Percentiles rank a stretch among this genome's conserved stretches.
phyloP scores from a whole-genome alignment of 768 basidiomycete species.

The Xerocomellus dryophilus region DNA sequence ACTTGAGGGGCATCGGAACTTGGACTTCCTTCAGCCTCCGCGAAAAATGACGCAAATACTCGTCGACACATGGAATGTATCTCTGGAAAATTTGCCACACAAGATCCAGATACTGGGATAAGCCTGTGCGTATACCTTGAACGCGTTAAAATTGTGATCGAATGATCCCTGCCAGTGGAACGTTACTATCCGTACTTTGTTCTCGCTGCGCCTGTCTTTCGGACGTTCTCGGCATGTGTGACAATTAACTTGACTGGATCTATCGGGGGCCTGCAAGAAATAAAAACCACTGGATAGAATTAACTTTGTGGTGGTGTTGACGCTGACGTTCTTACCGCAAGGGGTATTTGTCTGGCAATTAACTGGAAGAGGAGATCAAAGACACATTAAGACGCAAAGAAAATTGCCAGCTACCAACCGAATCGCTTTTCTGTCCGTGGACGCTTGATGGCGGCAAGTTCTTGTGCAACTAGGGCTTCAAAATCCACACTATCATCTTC shows the following conservation, averaged over 20 bases:
- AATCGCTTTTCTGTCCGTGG: conserved; percentile 63
- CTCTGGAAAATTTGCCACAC: conserved; percentile 65
- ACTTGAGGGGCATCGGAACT: conserved; percentile 29
- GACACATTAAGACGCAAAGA: neutral
- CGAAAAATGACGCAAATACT: conserved; percentile 52
- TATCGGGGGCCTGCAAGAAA: conserved; percentile 74
- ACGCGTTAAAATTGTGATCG: neutral
- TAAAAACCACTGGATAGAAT: conserved; percentile 59
- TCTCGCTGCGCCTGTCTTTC: conserved; percentile 57
- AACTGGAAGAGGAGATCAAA: conserved; percentile 38
- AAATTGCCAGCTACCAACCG: conserved; percentile 39
- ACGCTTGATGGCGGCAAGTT: conserved; percentile 67
- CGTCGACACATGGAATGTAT: conserved; percentile 60
- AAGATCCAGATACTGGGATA: conserved; percentile 65
- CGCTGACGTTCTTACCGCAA: conserved; percentile 49
- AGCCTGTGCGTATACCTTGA: conserved; percentile 67
- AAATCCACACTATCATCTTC: conserved; percentile 48
- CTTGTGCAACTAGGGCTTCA: conserved; percentile 69
- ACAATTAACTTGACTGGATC: conserved; percentile 71
- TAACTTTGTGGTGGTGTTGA: neutral
- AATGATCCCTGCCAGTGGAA: neutral
- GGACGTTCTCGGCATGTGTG: conserved; percentile 60
- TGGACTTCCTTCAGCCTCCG: conserved; percentile 34
- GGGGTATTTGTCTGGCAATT: conserved; percentile 79
- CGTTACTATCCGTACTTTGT: conserved; percentile 48